Base-by-base conservation (phyloP, 352 stramenopile genomes). In the Globisporangium recalcitrans region DNA sequence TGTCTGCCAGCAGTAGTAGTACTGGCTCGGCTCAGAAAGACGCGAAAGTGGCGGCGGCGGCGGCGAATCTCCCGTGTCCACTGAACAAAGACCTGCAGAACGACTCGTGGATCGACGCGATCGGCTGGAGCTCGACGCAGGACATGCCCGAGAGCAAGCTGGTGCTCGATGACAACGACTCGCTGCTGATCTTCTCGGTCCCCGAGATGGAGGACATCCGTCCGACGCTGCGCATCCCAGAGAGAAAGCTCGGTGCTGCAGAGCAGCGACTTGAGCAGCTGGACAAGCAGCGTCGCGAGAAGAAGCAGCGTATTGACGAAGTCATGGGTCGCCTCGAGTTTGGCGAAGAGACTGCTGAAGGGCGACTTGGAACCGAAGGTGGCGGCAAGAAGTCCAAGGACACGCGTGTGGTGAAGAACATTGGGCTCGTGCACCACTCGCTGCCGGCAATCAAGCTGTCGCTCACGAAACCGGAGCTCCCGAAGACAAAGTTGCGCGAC, bases 391-490 rank as follows among this genome's bases (percentile, higher is more conserved):
- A 91, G 46, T 86, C 70, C 34, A 95, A 93, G 55, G 84, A 93
- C 42, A 91, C 79, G 52, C 86, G 85, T 61, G 79, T 95, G 31
- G 77, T 93, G 3, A 91, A 95, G 65, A 90, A 91, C 59, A 90
- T 95, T 67, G 84, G 81, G 3, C 79, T 86, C 31, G 84, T 95
- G 9, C 84, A 93, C 46, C 86, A 95, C 65, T 93, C 84, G 14
- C 68, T 95, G 11, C 84, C 83, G n/a, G 86, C 86, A 10, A 93
- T 93, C 68, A 93, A 95, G 69, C 74, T 95, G 24, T 90, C 80
- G 36, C 73, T 93, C 53, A 93, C 83, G 6, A 95, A 95, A 36
- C 83, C 86, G 21, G 86, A 95, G 68, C 72, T 95, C 0, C 81
- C 84, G 1, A 92, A 93, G 64, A 61, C 82, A 1, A 92, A 93